Evolutionary conservation across 2,329 filamentous ascomycete species (phyloP).

Genomic region (Myotisia sp.): DNA sequence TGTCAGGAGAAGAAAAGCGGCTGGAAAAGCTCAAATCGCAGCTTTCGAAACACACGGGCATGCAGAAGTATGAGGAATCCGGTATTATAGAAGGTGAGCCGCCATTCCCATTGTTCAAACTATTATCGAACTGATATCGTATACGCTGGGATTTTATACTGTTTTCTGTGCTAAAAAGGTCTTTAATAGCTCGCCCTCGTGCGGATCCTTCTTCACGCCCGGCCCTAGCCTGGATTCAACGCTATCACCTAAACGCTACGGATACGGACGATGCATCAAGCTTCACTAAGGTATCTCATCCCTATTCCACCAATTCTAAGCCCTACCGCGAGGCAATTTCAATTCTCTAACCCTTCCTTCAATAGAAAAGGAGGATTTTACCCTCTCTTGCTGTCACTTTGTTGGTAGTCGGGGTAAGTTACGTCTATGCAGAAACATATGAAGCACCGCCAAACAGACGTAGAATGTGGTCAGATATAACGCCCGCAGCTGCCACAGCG

Average conservation of each 20-base stretch:
- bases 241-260: conserved; percentile 27
- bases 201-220: conserved; percentile 28
- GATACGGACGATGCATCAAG: conserved; percentile 22
- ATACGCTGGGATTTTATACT: no score
- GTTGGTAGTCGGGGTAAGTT: conserved; percentile 28
- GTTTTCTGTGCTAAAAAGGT: background rate
- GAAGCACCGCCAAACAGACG: conserved; percentile 33
- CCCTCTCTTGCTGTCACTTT: conserved; percentile 30
- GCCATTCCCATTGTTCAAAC: background rate
- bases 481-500: conserved; percentile 40
- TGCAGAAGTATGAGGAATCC: conserved; percentile 24
- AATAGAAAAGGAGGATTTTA: conserved; percentile 32
- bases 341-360: no score
- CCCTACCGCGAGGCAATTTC: no score
- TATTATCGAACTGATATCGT: no score
- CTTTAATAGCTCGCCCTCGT: conserved; percentile 22
- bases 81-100: conserved; percentile 24
- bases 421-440: conserved; percentile 36
- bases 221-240: conserved; percentile 30
- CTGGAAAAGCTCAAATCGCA: conserved; percentile 21
- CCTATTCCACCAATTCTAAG: no score
- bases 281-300: conserved; percentile 27
- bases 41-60: conserved; percentile 21
- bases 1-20: conserved; percentile 36
- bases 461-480: conserved; percentile 36